Evolutionary conservation across 768 basidiomycete genomes (phyloP).

Genomic region (Hortiboletus flavorubellus): DNA sequence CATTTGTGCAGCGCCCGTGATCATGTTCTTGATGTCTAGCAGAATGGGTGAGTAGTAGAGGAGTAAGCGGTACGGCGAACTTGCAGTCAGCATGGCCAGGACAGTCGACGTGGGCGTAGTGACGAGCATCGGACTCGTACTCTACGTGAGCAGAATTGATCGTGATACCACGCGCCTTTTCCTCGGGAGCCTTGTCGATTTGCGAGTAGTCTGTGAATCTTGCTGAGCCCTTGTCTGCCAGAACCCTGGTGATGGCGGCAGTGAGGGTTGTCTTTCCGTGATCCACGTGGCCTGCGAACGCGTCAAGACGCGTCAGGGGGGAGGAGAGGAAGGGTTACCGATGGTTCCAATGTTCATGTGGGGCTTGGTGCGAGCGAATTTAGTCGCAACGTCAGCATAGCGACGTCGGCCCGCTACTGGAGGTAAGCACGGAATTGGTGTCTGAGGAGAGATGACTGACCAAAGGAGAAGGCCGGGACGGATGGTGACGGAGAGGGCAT

Average conservation of each 20-base stretch:
- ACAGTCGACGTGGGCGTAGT: conserved; percentile 98
- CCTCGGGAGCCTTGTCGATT: conserved; percentile 99
- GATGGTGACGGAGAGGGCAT: neutral
- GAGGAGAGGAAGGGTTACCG: conserved; percentile 39
- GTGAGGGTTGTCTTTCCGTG: conserved; percentile 98
- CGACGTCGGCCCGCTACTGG: conserved; percentile 40
- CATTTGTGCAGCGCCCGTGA: conserved; percentile 98
- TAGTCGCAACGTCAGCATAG: conserved; percentile 63
- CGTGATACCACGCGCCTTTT: conserved; percentile 99
- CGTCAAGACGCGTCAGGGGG: conserved; percentile 17
- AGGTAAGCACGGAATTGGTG: neutral
- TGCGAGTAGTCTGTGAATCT: conserved; percentile 93
- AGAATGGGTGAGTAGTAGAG: conserved; percentile 3
- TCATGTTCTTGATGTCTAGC: conserved; percentile 96
- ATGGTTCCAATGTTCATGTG: conserved; percentile 97
- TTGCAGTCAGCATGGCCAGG: conserved; percentile 93
- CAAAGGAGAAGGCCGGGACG: conserved; percentile 3
- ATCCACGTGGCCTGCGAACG: conserved; percentile 76
- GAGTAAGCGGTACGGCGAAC: conserved; percentile 24
- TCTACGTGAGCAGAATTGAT: conserved; percentile 99
- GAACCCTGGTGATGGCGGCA: conserved; percentile 92
- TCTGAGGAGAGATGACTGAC: neutral
- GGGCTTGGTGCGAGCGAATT: conserved; percentile 74
- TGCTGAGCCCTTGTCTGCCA: conserved; percentile 69
- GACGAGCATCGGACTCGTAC: conserved; percentile 86